A percentile compares a stretch with the other conserved stretches of the same genome.
Evolutionary conservation across 2,329 filamentous ascomycete genomes (phyloP).

Genomic region (Drechmeria coniospora): DNA sequence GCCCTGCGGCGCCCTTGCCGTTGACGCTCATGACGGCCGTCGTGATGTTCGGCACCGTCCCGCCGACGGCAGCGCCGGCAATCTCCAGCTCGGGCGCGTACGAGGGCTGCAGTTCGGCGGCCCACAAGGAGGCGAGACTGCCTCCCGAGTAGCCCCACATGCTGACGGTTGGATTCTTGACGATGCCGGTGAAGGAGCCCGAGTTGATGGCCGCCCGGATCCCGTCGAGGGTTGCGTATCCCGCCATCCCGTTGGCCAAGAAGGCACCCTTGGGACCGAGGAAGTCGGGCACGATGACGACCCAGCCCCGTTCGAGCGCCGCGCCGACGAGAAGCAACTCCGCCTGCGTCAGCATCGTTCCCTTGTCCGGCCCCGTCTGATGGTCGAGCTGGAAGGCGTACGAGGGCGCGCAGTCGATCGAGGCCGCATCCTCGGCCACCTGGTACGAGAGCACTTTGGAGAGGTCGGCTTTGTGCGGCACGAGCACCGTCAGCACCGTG

Average conservation of each 20-base stretch:
- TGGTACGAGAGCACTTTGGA: slow-evolving; percentile 25
- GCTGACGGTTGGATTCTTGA: slow-evolving; percentile 16
- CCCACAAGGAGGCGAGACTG: slow-evolving; percentile 8
- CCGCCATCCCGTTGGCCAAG: slow-evolving; percentile 22
- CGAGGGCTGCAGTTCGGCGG: slow-evolving; percentile 10
- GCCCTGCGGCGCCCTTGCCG: slow-evolving; percentile 5
- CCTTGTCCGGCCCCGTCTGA: slow-evolving; percentile 11
- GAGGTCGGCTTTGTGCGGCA: slow-evolving; percentile 16
- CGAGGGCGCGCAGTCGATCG: slow-evolving; percentile 17
- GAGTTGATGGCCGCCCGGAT: slow-evolving; percentile 23
- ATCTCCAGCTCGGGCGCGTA: slow-evolving; percentile 12
- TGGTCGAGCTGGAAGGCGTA: slow-evolving; percentile 9
- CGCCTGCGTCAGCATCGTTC: slow-evolving; percentile 13
- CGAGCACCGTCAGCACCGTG: slow-evolving; percentile 22
- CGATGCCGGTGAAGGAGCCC: slow-evolving; percentile 13
- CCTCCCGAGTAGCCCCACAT: slow-evolving; percentile 26
- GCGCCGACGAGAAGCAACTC: slow-evolving; percentile 10
- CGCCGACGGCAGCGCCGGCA: slow-evolving; percentile 11
- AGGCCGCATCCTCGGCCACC: slow-evolving; percentile 22
- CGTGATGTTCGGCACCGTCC: slow-evolving; percentile 8
- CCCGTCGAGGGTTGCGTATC: slow-evolving; percentile 26
- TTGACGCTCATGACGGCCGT: slow-evolving; percentile 7
- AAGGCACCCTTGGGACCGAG: slow-evolving; percentile 28
- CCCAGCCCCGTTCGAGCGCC: slow-evolving; percentile 26
- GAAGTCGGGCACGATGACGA: slow-evolving; percentile 31